Evolutionary conservation across 2,329 filamentous ascomycete genomes (phyloP), one percentile per base, ranked within the genome.

Genomic region (Lachnellula cervina): DNA sequence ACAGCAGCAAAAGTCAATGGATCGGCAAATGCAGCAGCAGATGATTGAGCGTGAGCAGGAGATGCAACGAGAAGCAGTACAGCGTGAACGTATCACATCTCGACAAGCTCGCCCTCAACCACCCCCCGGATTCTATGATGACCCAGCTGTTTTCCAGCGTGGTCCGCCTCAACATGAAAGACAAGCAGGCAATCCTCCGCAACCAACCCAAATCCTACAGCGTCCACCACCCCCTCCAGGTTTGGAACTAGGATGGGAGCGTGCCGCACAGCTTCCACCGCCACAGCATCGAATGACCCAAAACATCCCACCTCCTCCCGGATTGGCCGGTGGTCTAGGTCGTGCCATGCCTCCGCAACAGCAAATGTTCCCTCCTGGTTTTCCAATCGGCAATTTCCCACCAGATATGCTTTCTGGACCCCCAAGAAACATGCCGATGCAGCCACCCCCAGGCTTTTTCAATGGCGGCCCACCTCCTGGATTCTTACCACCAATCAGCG

Each of bases 141-240:
- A 69, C n/a, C 53, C 62, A 16, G 43, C 59, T n/a, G 52, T 59
- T 47, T 64, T 64, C 16, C 63, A 62, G 37, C 65, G 67, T 43
- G 62, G 63, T 28, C 59, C 60, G 40, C 58, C 58, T 23, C 65
- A 62, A 43, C 67, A 67, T 48, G 68, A 69, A 37, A 51, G 60
- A 51, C 60, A 62, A 37, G n/a, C 54, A 38, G 59, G 58, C 23
- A 63, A 64, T 46, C 74, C 73, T 25, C 77, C 76, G 55, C 80
- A 82, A 61, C 82, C 81, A 4, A 84, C 82, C 4, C 83, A 86
- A 66, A 86, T 87, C 52, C 70, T 87, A 21, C 83, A 86, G 69
- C 80, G 83, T 5, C 82, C 81, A n/a, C 79, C 77, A 14, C 80
- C 77, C 17, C 80, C 77, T 21, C 81, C 81, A 2, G 83, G 83